Percentiles rank a stretch among this genome's conserved stretches.
phyloP scores from a whole-genome alignment of 2,329 filamentous ascomycete genomes.

The Aspergillus melleus region DNA sequence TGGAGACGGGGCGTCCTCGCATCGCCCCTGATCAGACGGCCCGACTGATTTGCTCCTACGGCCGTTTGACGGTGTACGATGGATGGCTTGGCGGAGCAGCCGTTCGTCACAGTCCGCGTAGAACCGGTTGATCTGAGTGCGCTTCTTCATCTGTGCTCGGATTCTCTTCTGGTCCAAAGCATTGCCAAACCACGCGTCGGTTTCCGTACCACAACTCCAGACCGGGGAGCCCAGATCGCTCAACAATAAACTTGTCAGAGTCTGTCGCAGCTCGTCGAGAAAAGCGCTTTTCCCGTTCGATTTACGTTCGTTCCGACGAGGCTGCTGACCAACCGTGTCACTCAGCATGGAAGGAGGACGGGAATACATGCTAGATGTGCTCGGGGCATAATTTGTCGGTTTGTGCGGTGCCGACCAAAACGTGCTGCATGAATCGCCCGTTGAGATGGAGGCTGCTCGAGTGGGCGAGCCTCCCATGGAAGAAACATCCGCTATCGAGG shows the following conservation, averaged over 20 bases:
- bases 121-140: conserved; percentile 39
- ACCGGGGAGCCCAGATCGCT: conserved; percentile 87
- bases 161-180: conserved; percentile 52
- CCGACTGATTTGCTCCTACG: conserved; percentile 39
- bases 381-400: conserved; percentile 63
- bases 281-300: conserved; percentile 75
- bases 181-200: conserved; percentile 76
- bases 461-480: conserved; percentile 58
- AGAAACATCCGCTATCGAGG: conserved; percentile 63
- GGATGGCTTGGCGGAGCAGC: conserved; percentile 24
- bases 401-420: conserved; percentile 89
- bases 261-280: conserved; percentile 73
- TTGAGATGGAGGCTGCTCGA: conserved; percentile 67
- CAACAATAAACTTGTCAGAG: conserved; percentile 77
- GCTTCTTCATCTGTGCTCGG: conserved; percentile 40
- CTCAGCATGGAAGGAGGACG: conserved; percentile 45
- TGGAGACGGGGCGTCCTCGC: neutral
- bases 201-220: conserved; percentile 87
- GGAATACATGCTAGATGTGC: conserved; percentile 57
- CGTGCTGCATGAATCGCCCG: conserved; percentile 73
- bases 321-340: conserved; percentile 34
- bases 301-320: conserved; percentile 37
- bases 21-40: conserved; percentile 15
- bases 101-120: conserved; percentile 38
- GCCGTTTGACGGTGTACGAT: conserved; percentile 21